A percentile compares a stretch with the other conserved stretches of the same genome.
phyloP scores from a whole-genome alignment of 2,329 filamentous ascomycete species.

The Emergomyces orientalis region DNA sequence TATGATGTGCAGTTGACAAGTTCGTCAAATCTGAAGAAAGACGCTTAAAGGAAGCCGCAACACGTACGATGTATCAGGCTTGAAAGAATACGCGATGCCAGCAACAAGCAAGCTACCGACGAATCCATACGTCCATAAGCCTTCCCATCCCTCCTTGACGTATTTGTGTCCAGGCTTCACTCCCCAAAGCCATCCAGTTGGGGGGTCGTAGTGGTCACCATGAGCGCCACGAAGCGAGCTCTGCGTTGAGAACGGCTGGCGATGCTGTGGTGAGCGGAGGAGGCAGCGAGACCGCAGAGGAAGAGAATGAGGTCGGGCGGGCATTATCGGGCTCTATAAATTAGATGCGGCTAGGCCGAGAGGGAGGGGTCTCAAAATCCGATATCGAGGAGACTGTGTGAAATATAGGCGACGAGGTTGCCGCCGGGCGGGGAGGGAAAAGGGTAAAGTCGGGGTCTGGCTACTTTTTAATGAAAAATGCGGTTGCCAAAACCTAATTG shows the following conservation, averaged over 20 bases:
- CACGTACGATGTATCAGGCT: constrained; percentile 94
- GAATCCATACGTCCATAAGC: constrained; percentile 73
- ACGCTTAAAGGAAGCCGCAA: constrained; percentile 34
- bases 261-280: constrained; percentile 26
- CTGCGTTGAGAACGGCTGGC: constrained; percentile 32
- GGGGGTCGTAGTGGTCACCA: constrained; percentile 78
- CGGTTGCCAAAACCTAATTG: background rate
- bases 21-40: background rate
- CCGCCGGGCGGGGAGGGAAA: background rate
- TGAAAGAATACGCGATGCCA: constrained; percentile 79
- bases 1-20: background rate
- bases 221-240: constrained; percentile 41
- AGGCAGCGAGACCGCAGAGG: constrained; percentile 33
- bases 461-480: background rate
- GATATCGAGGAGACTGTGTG: background rate
- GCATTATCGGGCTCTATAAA: constrained; percentile 25
- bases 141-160: constrained; percentile 95
- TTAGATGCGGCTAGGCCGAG: constrained; percentile 3
- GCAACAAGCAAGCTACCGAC: constrained; percentile 65
- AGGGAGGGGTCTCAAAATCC: background rate
- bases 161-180: constrained; percentile 92
- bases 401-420: background rate
- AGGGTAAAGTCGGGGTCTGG: background rate
- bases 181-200: constrained; percentile 85
- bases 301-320: constrained; percentile 31